A percentile compares a stretch with the other conserved stretches of the same genome.
Conservation (phyloP, 2,329 filamentous ascomycete genomes). For the Cladophialophora exuberans region DNA sequence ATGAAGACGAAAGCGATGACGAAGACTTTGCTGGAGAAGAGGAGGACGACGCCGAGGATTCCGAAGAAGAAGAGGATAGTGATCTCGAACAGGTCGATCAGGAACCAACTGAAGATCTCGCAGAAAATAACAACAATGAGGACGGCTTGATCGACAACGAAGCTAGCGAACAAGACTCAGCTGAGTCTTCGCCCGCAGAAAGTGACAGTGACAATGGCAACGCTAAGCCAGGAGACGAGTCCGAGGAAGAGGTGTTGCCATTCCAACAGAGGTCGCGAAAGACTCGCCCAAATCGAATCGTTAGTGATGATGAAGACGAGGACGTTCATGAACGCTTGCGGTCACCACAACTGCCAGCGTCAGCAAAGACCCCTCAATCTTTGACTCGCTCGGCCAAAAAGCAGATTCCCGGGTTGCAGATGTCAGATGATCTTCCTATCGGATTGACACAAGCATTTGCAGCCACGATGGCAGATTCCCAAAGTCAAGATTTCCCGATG, state of each 20-base stretch:
- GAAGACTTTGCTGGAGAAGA: conserved; percentile 51
- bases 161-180: conserved; percentile 51
- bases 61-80: conserved; percentile 46
- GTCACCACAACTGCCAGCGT: conserved; percentile 34
- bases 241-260: conserved; percentile 39
- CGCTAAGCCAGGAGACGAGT: conserved; percentile 44
- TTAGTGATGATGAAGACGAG: conserved; percentile 69
- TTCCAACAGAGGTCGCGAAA: conserved; percentile 45
- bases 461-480: conserved; percentile 75
- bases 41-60: conserved; percentile 47
- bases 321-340: conserved; percentile 41
- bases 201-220: conserved; percentile 33
- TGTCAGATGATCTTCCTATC: conserved; percentile 52
- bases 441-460: conserved; percentile 89
- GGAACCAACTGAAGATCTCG: conserved; percentile 30
- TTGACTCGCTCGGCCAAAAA: conserved; percentile 71
- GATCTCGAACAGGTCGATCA: conserved; percentile 36
- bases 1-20: conserved; percentile 60
- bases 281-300: conserved; percentile 59
- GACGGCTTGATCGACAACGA: conserved; percentile 33
- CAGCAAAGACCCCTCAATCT: conserved; percentile 58
- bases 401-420: conserved; percentile 70
- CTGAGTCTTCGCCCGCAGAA: conserved; percentile 34
- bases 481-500: conserved; percentile 34
- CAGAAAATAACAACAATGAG: conserved; percentile 30